These are phyloP conservation scores for Arthrobotrys iridis DNA, from an alignment of 2,329 filamentous ascomycete genomes.

Conservation along the genomic window DNA sequence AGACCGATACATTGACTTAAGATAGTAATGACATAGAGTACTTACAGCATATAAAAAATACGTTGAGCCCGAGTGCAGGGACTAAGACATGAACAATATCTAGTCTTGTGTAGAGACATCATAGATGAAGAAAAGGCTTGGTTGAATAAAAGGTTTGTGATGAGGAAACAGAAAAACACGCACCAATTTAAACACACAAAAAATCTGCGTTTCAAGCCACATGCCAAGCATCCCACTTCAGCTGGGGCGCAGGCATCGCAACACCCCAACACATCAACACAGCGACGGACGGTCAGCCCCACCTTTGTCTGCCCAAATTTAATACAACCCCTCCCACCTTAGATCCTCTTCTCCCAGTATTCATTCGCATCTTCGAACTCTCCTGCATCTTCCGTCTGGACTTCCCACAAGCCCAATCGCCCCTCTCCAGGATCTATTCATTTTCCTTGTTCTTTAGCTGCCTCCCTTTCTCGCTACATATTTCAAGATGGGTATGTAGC, in stretches of 20 bases:
- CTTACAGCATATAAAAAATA: too few species aligned
- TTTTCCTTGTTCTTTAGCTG: neutral
- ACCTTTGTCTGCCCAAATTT: slow-evolving; percentile 34
- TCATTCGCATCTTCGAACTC: neutral
- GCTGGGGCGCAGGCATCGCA: slow-evolving; percentile 31
- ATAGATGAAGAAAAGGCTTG: too few species aligned
- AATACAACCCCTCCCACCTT: slow-evolving; percentile 10
- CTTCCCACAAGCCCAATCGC: slow-evolving; percentile 18
- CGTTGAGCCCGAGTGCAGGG: too few species aligned
- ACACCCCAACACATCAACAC: too few species aligned
- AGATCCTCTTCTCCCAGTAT: neutral
- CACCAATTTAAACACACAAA: slow-evolving; percentile 35
- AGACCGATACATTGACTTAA: too few species aligned
- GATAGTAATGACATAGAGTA: too few species aligned
- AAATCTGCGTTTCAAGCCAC: slow-evolving; percentile 45
- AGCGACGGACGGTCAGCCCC: slow-evolving; percentile 31
- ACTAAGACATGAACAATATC: too few species aligned
- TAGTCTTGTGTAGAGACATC: too few species aligned
- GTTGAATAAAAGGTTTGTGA: neutral
- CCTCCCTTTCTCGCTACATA: neutral
- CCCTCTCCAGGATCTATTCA: neutral
- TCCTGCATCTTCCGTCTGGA: slow-evolving; percentile 4
- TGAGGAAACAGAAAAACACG: slow-evolving; percentile 12
- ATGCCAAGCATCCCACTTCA: neutral
- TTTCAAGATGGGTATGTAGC: slow-evolving; percentile 38